Conservation (phyloP, 2,329 filamentous ascomycete species). For the Microcyclosporella mali region DNA sequence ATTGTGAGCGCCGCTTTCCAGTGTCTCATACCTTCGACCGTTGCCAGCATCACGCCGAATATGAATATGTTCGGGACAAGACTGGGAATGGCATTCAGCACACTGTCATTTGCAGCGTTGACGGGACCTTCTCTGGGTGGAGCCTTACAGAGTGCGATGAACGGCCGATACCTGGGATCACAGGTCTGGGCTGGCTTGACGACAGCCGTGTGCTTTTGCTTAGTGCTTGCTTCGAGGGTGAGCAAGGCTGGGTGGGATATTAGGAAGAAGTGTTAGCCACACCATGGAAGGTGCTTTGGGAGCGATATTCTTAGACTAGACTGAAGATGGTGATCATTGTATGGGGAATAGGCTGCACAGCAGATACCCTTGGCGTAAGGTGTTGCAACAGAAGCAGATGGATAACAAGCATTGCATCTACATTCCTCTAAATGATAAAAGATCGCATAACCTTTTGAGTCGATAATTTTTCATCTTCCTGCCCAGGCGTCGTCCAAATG, state of each 20-base stretch:
- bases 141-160: slow-evolving; percentile 37
- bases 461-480: neutral
- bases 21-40: slow-evolving; percentile 39
- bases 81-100: slow-evolving; percentile 44
- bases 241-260: slow-evolving; percentile 15
- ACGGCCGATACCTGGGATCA: slow-evolving; percentile 38
- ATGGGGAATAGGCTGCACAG: too few species aligned
- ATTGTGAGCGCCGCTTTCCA: slow-evolving; percentile 41
- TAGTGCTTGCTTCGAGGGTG: slow-evolving; percentile 22
- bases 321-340: too few species aligned
- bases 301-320: too few species aligned
- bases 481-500: slow-evolving; percentile 46
- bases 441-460: too few species aligned
- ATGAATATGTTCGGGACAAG: slow-evolving; percentile 42
- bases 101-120: slow-evolving; percentile 40
- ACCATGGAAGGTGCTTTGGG: too few species aligned
- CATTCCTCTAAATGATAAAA: too few species aligned
- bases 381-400: too few species aligned
- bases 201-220: slow-evolving; percentile 11
- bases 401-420: too few species aligned
- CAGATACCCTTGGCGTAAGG: too few species aligned
- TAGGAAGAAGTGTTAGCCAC: too few species aligned
- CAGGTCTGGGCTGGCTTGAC: slow-evolving; percentile 38
- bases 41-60: slow-evolving; percentile 42
- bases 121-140: slow-evolving; percentile 45